Evolutionary conservation across 2,329 filamentous ascomycete species (phyloP).

Genomic region (Alternaria consortialis): DNA sequence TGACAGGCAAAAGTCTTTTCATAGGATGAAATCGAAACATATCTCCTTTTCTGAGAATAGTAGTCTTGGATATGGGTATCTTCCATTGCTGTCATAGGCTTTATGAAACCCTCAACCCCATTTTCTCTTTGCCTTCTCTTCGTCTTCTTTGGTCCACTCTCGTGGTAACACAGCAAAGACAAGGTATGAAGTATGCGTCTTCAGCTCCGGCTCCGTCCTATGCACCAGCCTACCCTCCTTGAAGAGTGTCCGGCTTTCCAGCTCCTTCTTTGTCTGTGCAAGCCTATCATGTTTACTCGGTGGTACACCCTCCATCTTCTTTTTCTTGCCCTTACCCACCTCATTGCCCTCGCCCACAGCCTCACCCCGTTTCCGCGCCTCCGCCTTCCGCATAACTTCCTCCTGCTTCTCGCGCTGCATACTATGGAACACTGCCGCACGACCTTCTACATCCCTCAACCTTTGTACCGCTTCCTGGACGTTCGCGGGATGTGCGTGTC

Average conservation of each 20-base stretch:
- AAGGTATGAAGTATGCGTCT: conserved; percentile 96
- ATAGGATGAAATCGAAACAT: background rate
- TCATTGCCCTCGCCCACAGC: conserved; percentile 24
- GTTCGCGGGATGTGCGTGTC: conserved; percentile 73
- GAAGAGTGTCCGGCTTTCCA: conserved; percentile 59
- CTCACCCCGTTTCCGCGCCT: conserved; percentile 45
- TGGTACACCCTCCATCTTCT: conserved; percentile 34
- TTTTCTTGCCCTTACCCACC: conserved; percentile 27
- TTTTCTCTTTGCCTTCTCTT: conserved; percentile 67
- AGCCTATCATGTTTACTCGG: conserved; percentile 44
- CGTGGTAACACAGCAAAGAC: conserved; percentile 91
- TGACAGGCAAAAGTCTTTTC: background rate
- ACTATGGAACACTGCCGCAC: conserved; percentile 70
- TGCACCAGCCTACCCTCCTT: conserved; percentile 81
- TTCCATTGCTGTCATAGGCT: background rate
- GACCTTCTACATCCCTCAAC: conserved; percentile 76
- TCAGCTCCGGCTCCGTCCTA: conserved; percentile 84
- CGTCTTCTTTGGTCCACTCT: conserved; percentile 85
- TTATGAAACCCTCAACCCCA: conserved; percentile 33
- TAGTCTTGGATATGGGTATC: background rate
- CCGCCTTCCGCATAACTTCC: conserved; percentile 55
- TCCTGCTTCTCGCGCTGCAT: conserved; percentile 52
- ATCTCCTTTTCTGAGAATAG: background rate
- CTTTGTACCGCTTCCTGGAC: conserved; percentile 82
- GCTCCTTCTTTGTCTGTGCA: conserved; percentile 38